Evolutionary conservation across 345 rosid species (phyloP).

Genomic region (Crucihimalaya himalaica): DNA sequence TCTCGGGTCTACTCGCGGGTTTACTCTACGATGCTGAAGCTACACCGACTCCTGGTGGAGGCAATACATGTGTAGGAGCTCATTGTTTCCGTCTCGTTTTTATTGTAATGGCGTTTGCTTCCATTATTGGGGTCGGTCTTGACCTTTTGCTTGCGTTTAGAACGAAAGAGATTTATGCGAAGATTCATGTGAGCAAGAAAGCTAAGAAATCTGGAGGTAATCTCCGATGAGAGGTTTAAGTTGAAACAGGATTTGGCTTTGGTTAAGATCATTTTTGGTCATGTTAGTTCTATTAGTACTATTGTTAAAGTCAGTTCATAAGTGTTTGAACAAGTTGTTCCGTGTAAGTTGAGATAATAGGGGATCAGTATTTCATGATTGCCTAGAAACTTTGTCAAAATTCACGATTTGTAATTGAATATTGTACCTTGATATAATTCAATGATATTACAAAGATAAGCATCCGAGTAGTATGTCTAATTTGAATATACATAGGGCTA

Average conservation of each 20-base stretch:
- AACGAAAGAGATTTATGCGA: constrained; percentile 49
- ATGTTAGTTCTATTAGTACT: constrained; percentile 5
- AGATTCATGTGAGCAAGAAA: constrained; percentile 57
- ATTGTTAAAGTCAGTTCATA: background rate
- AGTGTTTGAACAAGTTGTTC: background rate
- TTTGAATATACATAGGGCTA: too few relatives aligned
- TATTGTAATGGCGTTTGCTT: constrained; percentile 51
- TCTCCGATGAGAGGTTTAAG: constrained; percentile 19
- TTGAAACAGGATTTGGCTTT: background rate
- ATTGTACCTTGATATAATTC: too few relatives aligned
- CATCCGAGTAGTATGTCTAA: too few relatives aligned
- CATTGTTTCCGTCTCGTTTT: constrained; percentile 53
- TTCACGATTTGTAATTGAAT: too few relatives aligned
- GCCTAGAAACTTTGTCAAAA: too few relatives aligned
- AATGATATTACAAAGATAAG: too few relatives aligned
- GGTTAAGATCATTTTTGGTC: background rate
- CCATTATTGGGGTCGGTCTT: constrained; percentile 48
- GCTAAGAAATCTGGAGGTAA: constrained; percentile 41
- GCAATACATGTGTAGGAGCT: constrained; percentile 53
- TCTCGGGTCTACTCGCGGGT: constrained; percentile 69
- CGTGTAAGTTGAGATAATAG: constrained; percentile 3
- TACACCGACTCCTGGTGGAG: constrained; percentile 38
- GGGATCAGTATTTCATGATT: background rate
- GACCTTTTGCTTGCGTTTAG: constrained; percentile 47
- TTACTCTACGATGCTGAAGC: constrained; percentile 61